Conservation (phyloP, 106 monocot species). For the Iris macrosiphon region DNA sequence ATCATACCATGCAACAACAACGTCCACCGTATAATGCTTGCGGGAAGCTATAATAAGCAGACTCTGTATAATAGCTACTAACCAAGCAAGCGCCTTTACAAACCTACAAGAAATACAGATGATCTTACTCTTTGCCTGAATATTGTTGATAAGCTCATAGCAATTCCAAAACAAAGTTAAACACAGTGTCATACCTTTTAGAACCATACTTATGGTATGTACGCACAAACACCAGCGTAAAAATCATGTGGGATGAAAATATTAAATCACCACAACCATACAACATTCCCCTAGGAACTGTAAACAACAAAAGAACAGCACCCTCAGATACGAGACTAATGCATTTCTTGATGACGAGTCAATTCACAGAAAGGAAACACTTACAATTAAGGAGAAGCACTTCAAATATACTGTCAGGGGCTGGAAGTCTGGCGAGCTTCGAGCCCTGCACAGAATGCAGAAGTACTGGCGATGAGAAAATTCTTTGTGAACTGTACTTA, state of each 20-base stretch:
- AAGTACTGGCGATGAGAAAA: neutral
- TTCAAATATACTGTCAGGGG: slow-evolving; percentile 44
- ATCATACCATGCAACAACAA: slow-evolving; percentile 85
- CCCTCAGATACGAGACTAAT: slow-evolving; percentile 72
- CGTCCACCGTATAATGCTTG: slow-evolving; percentile 92
- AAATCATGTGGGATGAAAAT: slow-evolving; percentile 92
- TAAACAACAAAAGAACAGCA: too few species aligned
- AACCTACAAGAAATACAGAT: slow-evolving; percentile 37
- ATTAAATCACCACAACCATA: too few species aligned
- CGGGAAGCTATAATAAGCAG: slow-evolving; percentile 87
- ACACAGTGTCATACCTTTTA: slow-evolving; percentile 21
- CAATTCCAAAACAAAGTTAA: neutral
- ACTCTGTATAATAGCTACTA: slow-evolving; percentile 62
- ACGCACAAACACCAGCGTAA: slow-evolving; percentile 59
- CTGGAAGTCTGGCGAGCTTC: slow-evolving; percentile 51
- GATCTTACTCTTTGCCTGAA: too few species aligned
- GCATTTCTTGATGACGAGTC: slow-evolving; percentile 52
- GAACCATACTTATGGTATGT: too few species aligned
- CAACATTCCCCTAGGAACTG: too few species aligned
- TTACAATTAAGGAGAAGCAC: too few species aligned
- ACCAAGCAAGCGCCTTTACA: slow-evolving; percentile 66
- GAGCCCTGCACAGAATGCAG: slow-evolving; percentile 36
- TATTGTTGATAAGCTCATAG: neutral
- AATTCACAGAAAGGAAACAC: slow-evolving; percentile 50
- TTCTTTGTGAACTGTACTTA: neutral